Evolutionary conservation across 495 filamentous ascomycete genomes (phyloP).

Genomic region (Hypomontagnella monticulosa): DNA sequence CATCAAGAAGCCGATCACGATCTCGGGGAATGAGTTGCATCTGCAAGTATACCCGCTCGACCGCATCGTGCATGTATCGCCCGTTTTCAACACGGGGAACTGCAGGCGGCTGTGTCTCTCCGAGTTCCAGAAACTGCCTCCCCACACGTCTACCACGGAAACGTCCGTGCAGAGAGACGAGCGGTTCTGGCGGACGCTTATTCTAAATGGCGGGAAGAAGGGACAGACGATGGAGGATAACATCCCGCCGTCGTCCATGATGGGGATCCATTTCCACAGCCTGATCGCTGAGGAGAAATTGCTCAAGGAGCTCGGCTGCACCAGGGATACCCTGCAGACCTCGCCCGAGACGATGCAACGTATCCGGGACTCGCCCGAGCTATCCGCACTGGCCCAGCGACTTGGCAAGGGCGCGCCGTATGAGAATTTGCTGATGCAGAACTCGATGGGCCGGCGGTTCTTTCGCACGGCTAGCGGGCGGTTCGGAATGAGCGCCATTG

Average conservation of each 20-base stretch:
- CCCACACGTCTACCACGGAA: background rate
- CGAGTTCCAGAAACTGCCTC: constrained; percentile 18
- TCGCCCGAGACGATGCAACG: constrained; percentile 23
- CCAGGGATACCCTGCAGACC: constrained; percentile 19
- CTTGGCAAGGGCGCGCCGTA: constrained; percentile 22
- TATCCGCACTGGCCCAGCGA: constrained; percentile 21
- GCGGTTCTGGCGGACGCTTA: constrained; percentile 41
- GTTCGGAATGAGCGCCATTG: constrained; percentile 36
- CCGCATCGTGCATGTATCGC: constrained; percentile 35
- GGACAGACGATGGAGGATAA: background rate
- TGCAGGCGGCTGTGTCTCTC: constrained; percentile 19
- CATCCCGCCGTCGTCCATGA: background rate
- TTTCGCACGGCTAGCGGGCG: constrained; percentile 31
- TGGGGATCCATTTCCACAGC: constrained; percentile 26
- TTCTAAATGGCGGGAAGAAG: constrained; percentile 20
- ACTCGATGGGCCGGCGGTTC: constrained; percentile 32
- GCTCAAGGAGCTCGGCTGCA: constrained; percentile 31
- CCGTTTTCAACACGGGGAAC: constrained; percentile 35
- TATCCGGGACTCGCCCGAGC: constrained; percentile 21
- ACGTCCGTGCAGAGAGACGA: background rate
- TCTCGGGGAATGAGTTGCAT: constrained; percentile 12
- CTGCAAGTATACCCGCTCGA: constrained; percentile 37
- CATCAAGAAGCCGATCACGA: constrained; percentile 16
- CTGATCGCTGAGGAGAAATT: constrained; percentile 34
- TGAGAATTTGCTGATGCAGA: background rate